Percentiles rank a stretch among this genome's conserved stretches.
These are phyloP conservation scores for Fusarium goolgardi DNA, from an alignment of 2,329 filamentous ascomycete species.

Conservation along the genomic window DNA sequence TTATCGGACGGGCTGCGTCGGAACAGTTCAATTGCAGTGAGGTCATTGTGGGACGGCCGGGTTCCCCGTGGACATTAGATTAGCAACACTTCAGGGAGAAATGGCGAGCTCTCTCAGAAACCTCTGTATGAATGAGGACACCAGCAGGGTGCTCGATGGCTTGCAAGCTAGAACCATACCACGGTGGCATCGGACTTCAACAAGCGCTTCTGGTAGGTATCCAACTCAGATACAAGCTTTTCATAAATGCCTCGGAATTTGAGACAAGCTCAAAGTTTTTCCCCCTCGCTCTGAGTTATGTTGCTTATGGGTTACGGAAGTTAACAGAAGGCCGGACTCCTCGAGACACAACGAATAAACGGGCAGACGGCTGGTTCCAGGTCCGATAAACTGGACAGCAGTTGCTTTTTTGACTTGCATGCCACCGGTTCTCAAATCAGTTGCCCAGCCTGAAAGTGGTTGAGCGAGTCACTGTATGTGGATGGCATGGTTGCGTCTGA, in stretches of 20 bases:
- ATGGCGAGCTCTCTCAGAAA: constrained; percentile 43
- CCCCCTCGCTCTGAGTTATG: neutral
- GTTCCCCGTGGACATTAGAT: constrained; percentile 32
- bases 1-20: constrained; percentile 20
- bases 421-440: neutral
- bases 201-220: neutral
- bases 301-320: neutral
- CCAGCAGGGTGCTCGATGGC: constrained; percentile 16
- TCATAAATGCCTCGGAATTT: constrained; percentile 21
- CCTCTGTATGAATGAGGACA: constrained; percentile 21
- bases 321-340: neutral
- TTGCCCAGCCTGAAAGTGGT: neutral
- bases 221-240: constrained; percentile 5
- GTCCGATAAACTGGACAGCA: neutral
- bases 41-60: constrained; percentile 38
- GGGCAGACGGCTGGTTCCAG: neutral
- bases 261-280: constrained; percentile 28
- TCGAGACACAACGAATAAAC: neutral
- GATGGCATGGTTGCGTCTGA: constrained; percentile 17
- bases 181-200: constrained; percentile 7
- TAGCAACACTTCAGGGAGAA: constrained; percentile 35
- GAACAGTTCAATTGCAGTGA: constrained; percentile 27
- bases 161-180: constrained; percentile 11
- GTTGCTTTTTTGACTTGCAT: neutral
- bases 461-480: constrained; percentile 23